phyloP scores from a whole-genome alignment of 1,284 basidiomycete species.

The Pseudozyma sp. region DNA sequence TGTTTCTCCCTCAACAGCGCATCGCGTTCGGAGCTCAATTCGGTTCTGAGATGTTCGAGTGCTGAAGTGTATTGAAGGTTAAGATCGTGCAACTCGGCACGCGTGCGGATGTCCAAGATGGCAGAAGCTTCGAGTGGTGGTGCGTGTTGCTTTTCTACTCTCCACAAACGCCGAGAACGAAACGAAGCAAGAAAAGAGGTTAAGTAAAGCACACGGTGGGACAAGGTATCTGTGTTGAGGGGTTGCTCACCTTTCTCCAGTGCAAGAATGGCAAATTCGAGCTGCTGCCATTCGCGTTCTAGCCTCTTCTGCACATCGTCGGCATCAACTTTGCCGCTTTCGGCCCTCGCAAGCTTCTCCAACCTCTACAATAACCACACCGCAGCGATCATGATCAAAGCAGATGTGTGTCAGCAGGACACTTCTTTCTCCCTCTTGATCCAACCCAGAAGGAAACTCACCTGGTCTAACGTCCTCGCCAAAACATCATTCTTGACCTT shows the following conservation, averaged over 20 bases:
- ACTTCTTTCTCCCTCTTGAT: not conserved
- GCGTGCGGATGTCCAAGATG: slow-evolving; percentile 30
- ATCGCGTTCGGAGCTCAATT: slow-evolving; percentile 33
- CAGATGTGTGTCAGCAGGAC: not conserved
- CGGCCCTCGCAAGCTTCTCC: slow-evolving; percentile 13
- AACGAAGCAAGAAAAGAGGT: not conserved
- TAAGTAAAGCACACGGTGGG: not conserved
- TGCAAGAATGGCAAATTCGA: slow-evolving; percentile 31
- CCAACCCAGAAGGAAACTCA: slow-evolving; percentile 1
- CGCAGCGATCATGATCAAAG: not conserved
- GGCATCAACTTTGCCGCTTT: not conserved
- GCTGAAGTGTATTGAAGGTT: slow-evolving; percentile 28
- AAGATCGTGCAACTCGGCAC: slow-evolving; percentile 39
- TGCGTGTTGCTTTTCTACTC: slow-evolving; percentile 20
- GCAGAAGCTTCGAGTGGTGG: slow-evolving; percentile 30
- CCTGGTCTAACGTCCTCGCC: slow-evolving; percentile 22
- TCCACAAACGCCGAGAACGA: not conserved
- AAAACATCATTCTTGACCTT: slow-evolving; percentile 38
- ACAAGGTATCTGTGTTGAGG: not conserved
- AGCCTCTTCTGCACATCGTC: slow-evolving; percentile 14
- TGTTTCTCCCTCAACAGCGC: slow-evolving; percentile 30
- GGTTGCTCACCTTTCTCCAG: slow-evolving; percentile 34
- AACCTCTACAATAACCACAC: slow-evolving; percentile 5
- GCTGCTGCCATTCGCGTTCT: slow-evolving; percentile 46
- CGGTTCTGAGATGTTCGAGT: slow-evolving; percentile 15